phyloP scores from a whole-genome alignment of 768 basidiomycete genomes.

The Suillus placidus region DNA sequence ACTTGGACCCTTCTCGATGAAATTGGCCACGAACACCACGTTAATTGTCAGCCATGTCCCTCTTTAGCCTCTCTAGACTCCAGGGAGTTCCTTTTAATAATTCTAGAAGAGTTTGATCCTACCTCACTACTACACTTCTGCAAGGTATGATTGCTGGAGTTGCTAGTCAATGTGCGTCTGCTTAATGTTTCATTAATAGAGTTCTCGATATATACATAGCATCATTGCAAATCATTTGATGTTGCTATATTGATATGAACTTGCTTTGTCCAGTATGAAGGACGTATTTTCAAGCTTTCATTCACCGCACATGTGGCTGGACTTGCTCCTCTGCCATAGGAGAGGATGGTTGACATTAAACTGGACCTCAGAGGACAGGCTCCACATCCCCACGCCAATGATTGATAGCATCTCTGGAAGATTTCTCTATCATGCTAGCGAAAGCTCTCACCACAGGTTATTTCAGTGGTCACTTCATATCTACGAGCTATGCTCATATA shows the following conservation, averaged over 20 bases:
- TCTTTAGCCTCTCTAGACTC: conserved; percentile 37
- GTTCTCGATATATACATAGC: conserved; percentile 24
- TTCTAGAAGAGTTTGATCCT: conserved; percentile 38
- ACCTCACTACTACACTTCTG: conserved; percentile 36
- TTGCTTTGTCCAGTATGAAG: conserved; percentile 32
- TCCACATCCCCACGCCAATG: conserved; percentile 33
- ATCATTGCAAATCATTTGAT: conserved; percentile 28
- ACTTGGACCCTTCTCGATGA: conserved; percentile 35
- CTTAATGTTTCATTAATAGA: conserved; percentile 19
- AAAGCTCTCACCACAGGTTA: conserved; percentile 33
- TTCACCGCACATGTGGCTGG: conserved; percentile 27
- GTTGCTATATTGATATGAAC: conserved; percentile 36
- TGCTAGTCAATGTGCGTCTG: neutral
- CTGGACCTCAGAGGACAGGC: conserved; percentile 34
- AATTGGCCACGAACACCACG: conserved; percentile 19
- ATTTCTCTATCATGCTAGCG: conserved; percentile 38
- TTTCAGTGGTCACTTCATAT: conserved; percentile 37
- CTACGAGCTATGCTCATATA: conserved; percentile 38
- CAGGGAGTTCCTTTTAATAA: conserved; percentile 31
- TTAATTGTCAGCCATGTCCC: conserved; percentile 34
- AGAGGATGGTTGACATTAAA: conserved; percentile 37
- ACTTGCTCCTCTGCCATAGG: conserved; percentile 33
- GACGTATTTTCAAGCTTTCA: conserved; percentile 28
- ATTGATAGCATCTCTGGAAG: conserved; percentile 36
- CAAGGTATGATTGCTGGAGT: conserved; percentile 22